These are phyloP conservation scores for Zymoseptoria passerinii DNA, from an alignment of 2,329 filamentous ascomycete genomes.

Conservation along the genomic window DNA sequence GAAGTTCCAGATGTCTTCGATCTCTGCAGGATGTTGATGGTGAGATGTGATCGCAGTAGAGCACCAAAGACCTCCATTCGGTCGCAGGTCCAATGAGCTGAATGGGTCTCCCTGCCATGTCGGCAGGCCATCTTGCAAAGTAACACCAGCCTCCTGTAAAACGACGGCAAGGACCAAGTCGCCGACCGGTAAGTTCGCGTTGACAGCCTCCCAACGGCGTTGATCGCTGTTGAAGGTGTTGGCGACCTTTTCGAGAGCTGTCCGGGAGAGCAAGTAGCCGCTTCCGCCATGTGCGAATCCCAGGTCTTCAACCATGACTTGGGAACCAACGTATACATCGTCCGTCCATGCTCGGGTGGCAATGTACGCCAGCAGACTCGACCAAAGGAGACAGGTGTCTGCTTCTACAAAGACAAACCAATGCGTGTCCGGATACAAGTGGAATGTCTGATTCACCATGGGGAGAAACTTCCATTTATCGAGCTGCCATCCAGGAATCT, in stretches of 20 bases:
- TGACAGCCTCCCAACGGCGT: constrained; percentile 21
- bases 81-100: constrained; percentile 18
- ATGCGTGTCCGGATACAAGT: constrained; percentile 38
- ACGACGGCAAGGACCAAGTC: constrained; percentile 25
- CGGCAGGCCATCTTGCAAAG: constrained; percentile 19
- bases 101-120: constrained; percentile 21
- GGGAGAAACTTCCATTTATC: constrained; percentile 50
- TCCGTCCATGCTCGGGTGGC: constrained; percentile 33
- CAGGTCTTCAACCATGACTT: constrained; percentile 28
- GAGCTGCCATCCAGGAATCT: constrained; percentile 39
- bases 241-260: constrained; percentile 28
- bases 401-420: constrained; percentile 55
- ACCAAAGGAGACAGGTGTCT: constrained; percentile 49
- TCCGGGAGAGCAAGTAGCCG: constrained; percentile 35
- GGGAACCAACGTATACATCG: constrained; percentile 36
- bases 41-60: constrained; percentile 20
- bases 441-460: constrained; percentile 41
- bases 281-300: constrained; percentile 34
- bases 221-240: constrained; percentile 35
- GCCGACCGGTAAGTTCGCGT: constrained; percentile 22
- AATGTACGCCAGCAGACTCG: constrained; percentile 37
- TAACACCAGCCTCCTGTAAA: constrained; percentile 17
- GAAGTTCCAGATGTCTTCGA: constrained; percentile 18
- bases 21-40: constrained; percentile 15
- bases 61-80: constrained; percentile 20